Evolutionary conservation across 2,329 filamentous ascomycete genomes (phyloP), one percentile per base, ranked within the genome.

Genomic region (Colletotrichum tropicale): DNA sequence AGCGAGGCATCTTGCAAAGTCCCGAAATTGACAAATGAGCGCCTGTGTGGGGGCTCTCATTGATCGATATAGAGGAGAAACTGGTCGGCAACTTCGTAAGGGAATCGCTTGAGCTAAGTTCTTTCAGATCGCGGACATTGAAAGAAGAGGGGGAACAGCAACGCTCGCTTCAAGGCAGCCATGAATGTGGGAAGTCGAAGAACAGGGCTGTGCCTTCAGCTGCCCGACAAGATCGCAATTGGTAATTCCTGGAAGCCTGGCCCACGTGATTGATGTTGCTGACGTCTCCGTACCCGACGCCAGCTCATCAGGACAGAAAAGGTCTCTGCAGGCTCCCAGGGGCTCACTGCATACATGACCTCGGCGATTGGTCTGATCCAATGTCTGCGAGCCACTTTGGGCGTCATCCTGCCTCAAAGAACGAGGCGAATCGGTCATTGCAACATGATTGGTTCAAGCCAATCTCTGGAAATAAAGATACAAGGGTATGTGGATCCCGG

Each of bases 31-130:
- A 3, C 15, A 0, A 4, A 6, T 16, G 21, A 26, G 55, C 3
- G 0, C 13, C 1, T 6, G 12, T 8, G 55, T 24, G 55, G 5
- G 0, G 16, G 0, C 5, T 28, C 8, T 58, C 24, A 8, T 0
- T 58, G 4, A 10, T 58, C 2, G 0, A 1, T 0, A 13, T 21
- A 4, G n/a, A 52, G 0, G 2, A 48, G 6, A 52, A 3, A 21
- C n/a, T 13, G 0, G 1, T 52, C 4, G 55, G 2, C 8, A 9
- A 28, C 2, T 58, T 24, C 8, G 8, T 0, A 10, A 21, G 6
- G n/a, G 43, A n/a, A 7, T 13, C 10, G 38, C 8, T 9, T 9
- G 7, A 38, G 4, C 8, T 5, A 2, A 38, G 0, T 5, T 38
- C 36, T 2, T 9, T 8, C 1, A 4, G 8, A n/a, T 18, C 1